Base-by-base conservation (phyloP, 495 filamentous ascomycete genomes). In the Annulohypoxylon nitens region DNA sequence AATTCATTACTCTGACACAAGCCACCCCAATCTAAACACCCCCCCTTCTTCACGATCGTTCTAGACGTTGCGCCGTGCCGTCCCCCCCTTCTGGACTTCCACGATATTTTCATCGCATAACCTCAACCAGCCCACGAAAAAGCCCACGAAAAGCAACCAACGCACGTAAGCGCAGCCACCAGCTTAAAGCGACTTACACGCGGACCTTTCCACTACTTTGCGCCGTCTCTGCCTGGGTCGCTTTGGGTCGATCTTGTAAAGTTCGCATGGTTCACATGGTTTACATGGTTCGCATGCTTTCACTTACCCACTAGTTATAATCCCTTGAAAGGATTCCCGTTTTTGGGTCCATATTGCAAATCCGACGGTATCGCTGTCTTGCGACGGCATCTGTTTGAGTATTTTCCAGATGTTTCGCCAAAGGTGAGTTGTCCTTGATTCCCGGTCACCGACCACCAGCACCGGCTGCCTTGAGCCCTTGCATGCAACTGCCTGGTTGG, bases 321-420 rank as follows among this genome's bases (percentile, higher is more conserved):
- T 65, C 51, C 50, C 41, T 54, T 64, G 36, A 51, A 61, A 67
- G 62, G 30, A 26, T 53, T 33, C 16, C n/a, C 63, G 34, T 60
- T 67, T 67, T 67, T 60, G 61, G 41, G 43, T 47, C 34, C 36
- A 55, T 71, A 73, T 70, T 78, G 71, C 68, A 71, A 73, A 71
- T 30, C 50, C 50, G 50, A 57, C 41, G 57, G 69, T 39, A 67
- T 59, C 18, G 63, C 63, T 75, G 68, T 74, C 71, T 74, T 76
- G 67, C 68, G 77, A 70, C 73, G 74, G 71, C 70, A 60, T 54
- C 74, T 61, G 70, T 70, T 64, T 68, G 36, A 71, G 66, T 65
- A 59, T 75, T 64, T 48, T 74, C 73, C 67, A 75, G 55, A 82
- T 82, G 80, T 82, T 82, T 75, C 75, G 78, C 26, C 78, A 80